Base-by-base conservation (phyloP, 768 basidiomycete species). In the Gyrodon lividus region DNA sequence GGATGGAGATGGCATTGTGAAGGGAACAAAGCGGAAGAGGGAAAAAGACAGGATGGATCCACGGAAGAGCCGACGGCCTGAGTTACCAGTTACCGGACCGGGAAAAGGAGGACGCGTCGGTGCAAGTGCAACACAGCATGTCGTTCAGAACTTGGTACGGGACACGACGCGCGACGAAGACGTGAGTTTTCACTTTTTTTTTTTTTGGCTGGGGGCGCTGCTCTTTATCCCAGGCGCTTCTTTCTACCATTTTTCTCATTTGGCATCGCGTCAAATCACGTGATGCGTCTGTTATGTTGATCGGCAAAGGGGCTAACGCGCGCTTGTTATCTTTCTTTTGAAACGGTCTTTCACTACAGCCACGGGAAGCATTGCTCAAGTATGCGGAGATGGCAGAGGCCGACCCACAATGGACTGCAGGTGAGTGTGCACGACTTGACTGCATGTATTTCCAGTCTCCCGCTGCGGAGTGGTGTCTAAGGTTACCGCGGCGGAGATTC, bases 41-140 rank as follows among this genome's bases (percentile, higher is more conserved):
- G 94, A 98, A 60, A 93, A 87, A 73, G 91, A 92, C 57, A 74
- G 91, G 57, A 71, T 82, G 77, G 92, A 97, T 72, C 88, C 91
- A 37, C 81, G 89, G 63, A 97, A 97, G 81, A 93, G 91, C 72
- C 82, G 82, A 63, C 80, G 94, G 58, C 97, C 97, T 19, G 92
- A 93, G 65, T 76, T 96, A 62, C 97, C 97, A 23, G 85, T 99
- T 48, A 87, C 79, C 56, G 97, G 97, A 12, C 94, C 93, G 12
- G 97, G 97, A 48, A 81, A 81, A 62, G 97, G 97, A 19, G 97
- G 97, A 47, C 76, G 97, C 35, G 90, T 99, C 35, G 97, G 97
- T 35, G 93, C 93, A 30, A 95, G 92, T 73, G 96, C 96, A 16
- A 98, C 93, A 44, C 95, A 98, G 61, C 94, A 98, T 66, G 82